Evolutionary conservation across 1,284 basidiomycete species (phyloP).

Genomic region (Thelephora terrestris): DNA sequence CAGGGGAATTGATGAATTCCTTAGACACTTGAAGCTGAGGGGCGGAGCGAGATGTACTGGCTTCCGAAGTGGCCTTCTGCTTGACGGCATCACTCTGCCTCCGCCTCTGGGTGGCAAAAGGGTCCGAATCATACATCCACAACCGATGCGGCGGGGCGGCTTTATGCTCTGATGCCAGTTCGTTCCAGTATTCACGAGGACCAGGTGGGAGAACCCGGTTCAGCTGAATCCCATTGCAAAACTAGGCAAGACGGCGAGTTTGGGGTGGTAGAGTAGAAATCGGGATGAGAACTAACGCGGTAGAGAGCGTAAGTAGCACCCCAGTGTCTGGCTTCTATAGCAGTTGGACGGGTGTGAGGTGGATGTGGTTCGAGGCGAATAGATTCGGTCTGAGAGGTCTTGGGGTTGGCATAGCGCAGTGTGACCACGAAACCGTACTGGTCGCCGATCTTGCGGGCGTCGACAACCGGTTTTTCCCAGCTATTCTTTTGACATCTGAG

Average conservation of each 20-base stretch:
- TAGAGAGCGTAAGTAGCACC: constrained; percentile 83
- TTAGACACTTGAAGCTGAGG: constrained; percentile 21
- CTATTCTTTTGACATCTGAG: constrained; percentile 74
- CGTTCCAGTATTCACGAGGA: constrained; percentile 78
- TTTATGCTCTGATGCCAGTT: constrained; percentile 64
- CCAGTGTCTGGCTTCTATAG: constrained; percentile 76
- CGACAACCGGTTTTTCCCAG: constrained; percentile 73
- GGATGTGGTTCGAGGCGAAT: constrained; percentile 70
- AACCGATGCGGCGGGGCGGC: constrained; percentile 55
- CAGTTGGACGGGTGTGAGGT: constrained; percentile 48
- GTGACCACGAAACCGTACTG: constrained; percentile 56
- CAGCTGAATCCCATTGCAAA: constrained; percentile 72
- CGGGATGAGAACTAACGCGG: constrained; percentile 45
- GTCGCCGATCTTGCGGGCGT: constrained; percentile 42
- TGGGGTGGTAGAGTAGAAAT: neutral
- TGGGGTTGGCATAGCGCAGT: constrained; percentile 56
- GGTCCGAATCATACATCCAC: constrained; percentile 84
- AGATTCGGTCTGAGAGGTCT: constrained; percentile 55
- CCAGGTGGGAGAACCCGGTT: constrained; percentile 72
- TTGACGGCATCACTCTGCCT: constrained; percentile 48
- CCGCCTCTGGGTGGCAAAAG: constrained; percentile 63
- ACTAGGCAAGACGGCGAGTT: constrained; percentile 31
- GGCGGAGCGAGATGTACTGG: constrained; percentile 7
- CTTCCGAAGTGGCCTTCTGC: constrained; percentile 27
- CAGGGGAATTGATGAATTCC: constrained; percentile 60